Evolutionary conservation across 1,139 yeast species (phyloP), one percentile per base, ranked within the genome.

Genomic region (Pichia inconspicua): DNA sequence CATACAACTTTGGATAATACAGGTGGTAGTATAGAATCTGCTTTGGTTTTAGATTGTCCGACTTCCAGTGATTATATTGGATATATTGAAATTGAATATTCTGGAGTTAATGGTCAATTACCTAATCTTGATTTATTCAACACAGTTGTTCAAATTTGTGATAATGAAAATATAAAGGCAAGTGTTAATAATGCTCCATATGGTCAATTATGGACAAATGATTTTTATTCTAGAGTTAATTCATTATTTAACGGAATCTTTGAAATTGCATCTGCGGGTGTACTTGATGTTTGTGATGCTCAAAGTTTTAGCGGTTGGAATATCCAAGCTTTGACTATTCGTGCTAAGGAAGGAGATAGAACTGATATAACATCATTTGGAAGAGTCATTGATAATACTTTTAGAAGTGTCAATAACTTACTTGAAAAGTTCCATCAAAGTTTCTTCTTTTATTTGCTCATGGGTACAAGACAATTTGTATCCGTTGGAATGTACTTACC

Each of bases 271-370:
- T 63, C 82, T 11, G 77, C 96, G 0, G 97, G 97, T 1, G 63
- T 84, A 25, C 64, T 69, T 12, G 58, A 61, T 25, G 58, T 60
- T 28, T 73, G 79, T 45, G 96, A 97, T 4, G 82, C 89, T 56
- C 97, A 90, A 62, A 88, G 90, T 12, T 92, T 92, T 63, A 84
- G 95, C 45, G 97, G 97, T 2, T 92, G 96, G 96, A 85, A 94
- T 64, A 86, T 94, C 50, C 97, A 92, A 65, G 84, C 97, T 0
- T 67, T 92, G 35, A 87, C 97, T 1, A 65, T 94, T 39, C 76
- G 76, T 48, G 97, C 95, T 0, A 67, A 66, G 1, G 70, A 69
- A 0, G 60, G 62, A 5, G 86, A 85, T 1, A 74, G 76, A 4
- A 73, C 73, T 44, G 97, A 92, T 67, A 81, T 92, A 45, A 92